A percentile compares a stretch with the other conserved stretches of the same genome.
Evolutionary conservation across 768 basidiomycete genomes (phyloP).

Genomic region (Kwoniella sp.): DNA sequence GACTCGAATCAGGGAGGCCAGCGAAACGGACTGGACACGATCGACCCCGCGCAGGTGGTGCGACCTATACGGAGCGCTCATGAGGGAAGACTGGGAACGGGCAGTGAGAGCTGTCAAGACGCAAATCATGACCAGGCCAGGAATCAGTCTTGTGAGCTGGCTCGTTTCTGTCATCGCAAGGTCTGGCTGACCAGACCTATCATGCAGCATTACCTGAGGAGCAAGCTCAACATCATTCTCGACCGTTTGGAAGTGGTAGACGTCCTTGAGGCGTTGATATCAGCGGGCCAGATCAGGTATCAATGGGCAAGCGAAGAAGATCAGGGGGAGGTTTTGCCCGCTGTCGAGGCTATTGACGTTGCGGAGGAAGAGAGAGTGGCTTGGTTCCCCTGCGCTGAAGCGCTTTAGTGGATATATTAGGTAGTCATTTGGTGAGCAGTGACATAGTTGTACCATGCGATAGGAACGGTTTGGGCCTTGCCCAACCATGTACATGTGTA

Average conservation of each 20-base stretch:
- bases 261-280: constrained; percentile 29
- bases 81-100: constrained; percentile 24
- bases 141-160: constrained; percentile 38
- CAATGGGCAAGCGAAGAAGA: neutral
- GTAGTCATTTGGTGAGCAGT: too few relatives aligned
- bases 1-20: neutral
- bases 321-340: neutral
- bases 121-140: constrained; percentile 25
- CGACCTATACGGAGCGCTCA: constrained; percentile 31
- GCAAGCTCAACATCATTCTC: constrained; percentile 11
- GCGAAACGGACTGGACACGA: neutral
- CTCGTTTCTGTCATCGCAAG: too few relatives aligned
- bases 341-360: constrained; percentile 14
- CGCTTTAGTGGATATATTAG: constrained; percentile 10
- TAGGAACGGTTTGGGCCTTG: too few relatives aligned
- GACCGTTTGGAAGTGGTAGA: constrained; percentile 42
- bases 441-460: too few relatives aligned
- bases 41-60: constrained; percentile 35
- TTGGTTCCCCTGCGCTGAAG: constrained; percentile 3
- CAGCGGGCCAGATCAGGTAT: neutral
- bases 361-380: constrained; percentile 10
- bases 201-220: constrained; percentile 21
- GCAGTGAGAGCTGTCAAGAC: constrained; percentile 17
- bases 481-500: too few relatives aligned
- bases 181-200: constrained; percentile 1